Evolutionary conservation across 805 yeast species (phyloP).

Genomic region (Candida ficus): DNA sequence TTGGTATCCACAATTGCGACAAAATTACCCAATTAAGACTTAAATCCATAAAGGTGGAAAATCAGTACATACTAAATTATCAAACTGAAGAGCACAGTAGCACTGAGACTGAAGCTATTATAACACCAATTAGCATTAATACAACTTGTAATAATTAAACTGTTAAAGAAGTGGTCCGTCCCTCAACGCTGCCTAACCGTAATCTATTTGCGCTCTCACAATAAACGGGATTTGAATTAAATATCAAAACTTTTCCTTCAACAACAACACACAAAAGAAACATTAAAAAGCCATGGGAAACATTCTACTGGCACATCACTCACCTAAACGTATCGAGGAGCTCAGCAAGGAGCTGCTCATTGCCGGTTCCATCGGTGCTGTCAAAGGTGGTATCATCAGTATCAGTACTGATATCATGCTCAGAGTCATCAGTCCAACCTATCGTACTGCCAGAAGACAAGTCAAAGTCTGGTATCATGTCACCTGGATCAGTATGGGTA

Average conservation of each 20-base stretch:
- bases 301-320: conserved; percentile 34
- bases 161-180: too few relatives aligned
- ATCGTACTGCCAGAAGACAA: conserved; percentile 34
- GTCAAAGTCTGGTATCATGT: conserved; percentile 37
- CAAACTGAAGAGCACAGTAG: background rate
- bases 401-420: conserved; percentile 29
- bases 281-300: too few relatives aligned
- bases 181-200: background rate
- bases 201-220: too few relatives aligned
- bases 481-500: conserved; percentile 36
- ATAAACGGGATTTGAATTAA: background rate
- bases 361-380: conserved; percentile 37
- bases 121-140: too few relatives aligned
- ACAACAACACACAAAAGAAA: too few relatives aligned
- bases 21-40: background rate
- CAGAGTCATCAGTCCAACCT: conserved; percentile 30
- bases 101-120: too few relatives aligned
- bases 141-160: too few relatives aligned
- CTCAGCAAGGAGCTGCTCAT: conserved; percentile 32
- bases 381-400: conserved; percentile 37
- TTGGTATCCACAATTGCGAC: conserved; percentile 4
- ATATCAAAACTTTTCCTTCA: background rate
- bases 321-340: conserved; percentile 30
- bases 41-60: background rate
- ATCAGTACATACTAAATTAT: background rate